Conservation (phyloP, 2,329 filamentous ascomycete species). For the Aschersonia sp. region DNA sequence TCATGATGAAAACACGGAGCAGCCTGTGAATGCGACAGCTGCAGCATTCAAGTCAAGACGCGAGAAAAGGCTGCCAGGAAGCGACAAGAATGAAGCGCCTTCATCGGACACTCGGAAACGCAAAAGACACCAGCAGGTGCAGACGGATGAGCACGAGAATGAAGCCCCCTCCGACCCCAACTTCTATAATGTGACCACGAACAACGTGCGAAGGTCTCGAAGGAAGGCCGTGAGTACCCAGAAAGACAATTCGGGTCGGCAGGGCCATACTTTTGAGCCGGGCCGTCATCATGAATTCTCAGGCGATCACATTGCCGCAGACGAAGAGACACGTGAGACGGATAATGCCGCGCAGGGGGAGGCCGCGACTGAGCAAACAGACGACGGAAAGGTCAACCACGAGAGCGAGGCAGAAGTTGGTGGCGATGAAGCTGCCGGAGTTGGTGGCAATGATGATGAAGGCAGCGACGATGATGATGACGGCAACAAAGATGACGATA, state of each 20-base stretch:
- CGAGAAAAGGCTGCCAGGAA: background rate
- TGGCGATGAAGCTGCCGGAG: too few species aligned
- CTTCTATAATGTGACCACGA: background rate
- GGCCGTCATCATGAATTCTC: too few species aligned
- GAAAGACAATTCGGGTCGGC: background rate
- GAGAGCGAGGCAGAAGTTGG: too few species aligned
- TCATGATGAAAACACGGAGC: too few species aligned
- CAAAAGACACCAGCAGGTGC: background rate
- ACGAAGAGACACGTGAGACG: too few species aligned
- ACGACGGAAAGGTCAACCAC: too few species aligned
- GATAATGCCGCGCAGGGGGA: too few species aligned
- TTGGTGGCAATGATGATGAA: too few species aligned
- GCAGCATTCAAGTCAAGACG: background rate
- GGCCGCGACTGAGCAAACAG: too few species aligned
- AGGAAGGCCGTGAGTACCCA: background rate
- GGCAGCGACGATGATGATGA: too few species aligned
- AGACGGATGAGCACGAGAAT: background rate
- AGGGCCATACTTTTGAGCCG: background rate
- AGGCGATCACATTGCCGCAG: too few species aligned
- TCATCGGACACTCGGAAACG: background rate
- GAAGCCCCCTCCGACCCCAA: background rate
- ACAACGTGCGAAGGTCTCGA: background rate
- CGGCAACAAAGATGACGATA: too few species aligned
- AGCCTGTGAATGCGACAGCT: background rate
- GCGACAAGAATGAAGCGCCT: background rate